Evolutionary conservation across 164 flowering plant species (phyloP).

Genomic region (Saururus chinensis): DNA sequence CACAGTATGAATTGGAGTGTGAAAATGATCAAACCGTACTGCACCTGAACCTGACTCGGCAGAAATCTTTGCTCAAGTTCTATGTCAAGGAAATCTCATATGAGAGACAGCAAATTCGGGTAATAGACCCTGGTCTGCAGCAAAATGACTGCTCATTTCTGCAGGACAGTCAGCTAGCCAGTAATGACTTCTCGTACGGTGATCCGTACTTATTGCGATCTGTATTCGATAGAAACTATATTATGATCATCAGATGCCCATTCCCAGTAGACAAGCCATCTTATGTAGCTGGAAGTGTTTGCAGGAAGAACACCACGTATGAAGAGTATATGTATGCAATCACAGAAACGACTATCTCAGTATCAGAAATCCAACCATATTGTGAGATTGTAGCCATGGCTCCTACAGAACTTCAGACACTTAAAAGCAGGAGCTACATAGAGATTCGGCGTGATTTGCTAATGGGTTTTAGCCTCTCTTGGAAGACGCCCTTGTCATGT

Average conservation of each 20-base stretch:
- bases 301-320: background rate
- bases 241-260: background rate
- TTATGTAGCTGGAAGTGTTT: background rate
- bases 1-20: background rate
- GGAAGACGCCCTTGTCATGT: background rate
- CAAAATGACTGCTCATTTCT: no score
- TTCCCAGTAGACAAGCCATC: background rate
- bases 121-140: no score
- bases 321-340: background rate
- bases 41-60: no score
- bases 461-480: background rate
- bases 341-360: background rate
- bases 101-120: no score
- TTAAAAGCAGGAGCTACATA: background rate
- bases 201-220: no score
- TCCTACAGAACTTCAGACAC: background rate
- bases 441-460: background rate
- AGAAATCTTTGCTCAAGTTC: no score
- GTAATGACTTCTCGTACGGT: no score
- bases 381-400: background rate
- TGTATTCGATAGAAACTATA: no score
- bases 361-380: background rate
- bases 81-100: no score
- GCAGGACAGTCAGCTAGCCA: no score
- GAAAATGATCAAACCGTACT: no score